Conservation (phyloP, 148 eudicot genomes). For the Nepenthes mirabilis region DNA sequence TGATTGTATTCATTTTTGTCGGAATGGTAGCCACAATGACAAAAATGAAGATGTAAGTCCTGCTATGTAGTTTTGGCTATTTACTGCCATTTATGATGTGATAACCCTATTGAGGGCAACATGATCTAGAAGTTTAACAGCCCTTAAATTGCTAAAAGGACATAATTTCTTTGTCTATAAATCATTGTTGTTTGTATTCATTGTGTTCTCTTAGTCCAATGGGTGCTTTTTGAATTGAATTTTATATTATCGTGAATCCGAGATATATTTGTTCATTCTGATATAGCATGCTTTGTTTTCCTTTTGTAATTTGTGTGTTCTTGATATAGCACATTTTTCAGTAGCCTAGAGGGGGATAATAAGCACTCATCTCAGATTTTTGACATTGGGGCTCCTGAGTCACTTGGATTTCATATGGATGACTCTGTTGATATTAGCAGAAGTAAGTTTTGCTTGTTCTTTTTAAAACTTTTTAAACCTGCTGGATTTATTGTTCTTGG, state of each 20-base stretch:
- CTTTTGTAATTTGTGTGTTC: background rate
- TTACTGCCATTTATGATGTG: no score
- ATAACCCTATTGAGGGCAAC: no score
- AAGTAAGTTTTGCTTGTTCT: constrained; percentile 33
- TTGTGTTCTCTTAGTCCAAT: background rate
- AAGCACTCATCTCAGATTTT: constrained; percentile 33
- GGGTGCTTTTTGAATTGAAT: background rate
- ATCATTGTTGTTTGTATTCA: no score
- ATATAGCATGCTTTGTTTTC: background rate
- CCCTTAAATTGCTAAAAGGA: no score
- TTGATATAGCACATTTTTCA: constrained; percentile 17
- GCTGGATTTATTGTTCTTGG: background rate
- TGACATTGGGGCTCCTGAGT: constrained; percentile 50
- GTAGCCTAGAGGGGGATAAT: constrained; percentile 44
- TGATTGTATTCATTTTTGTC: no score
- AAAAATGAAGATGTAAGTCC: no score
- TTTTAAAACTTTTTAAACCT: constrained; percentile 1
- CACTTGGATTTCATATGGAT: constrained; percentile 53
- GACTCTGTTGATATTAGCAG: constrained; percentile 44
- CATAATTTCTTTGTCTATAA: no score
- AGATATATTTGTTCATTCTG: no score
- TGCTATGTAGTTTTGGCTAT: no score
- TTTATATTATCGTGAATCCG: background rate
- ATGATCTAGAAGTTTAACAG: no score
- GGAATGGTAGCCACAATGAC: no score